Base-by-base conservation (phyloP, 495 filamentous ascomycete genomes). In the Hypomontagnella submonticulosa region DNA sequence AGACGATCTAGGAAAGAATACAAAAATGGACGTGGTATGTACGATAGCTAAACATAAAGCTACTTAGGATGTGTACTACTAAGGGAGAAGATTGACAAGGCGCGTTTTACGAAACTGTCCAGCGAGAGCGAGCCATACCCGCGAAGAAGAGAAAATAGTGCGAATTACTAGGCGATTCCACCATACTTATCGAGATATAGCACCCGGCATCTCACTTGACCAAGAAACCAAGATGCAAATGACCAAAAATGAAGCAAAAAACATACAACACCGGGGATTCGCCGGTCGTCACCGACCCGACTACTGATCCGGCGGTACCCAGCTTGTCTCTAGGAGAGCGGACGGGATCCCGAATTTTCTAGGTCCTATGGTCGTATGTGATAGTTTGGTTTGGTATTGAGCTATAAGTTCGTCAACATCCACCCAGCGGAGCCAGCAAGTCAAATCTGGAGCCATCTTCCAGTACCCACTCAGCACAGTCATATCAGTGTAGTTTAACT, bases 241-340 rank as follows among this genome's bases (percentile, higher is more conserved):
- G 34, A 23, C 4, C 1, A 13, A 16, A 36, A 38, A 52, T 37
- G n/a, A 2, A 37, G 20, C 36, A 11, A 53, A n/a, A 40, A 53
- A 53, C 49, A 19, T 79, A 77, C 77, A 76, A 76, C 77, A 79
- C 75, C 69, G 42, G 72, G 77, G 61, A 75, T 79, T 79, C 76
- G 73, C 77, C 71, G 74, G 72, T 81, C 71, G 74, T 80, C 79
- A 80, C 75, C 79, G 71, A 81, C 77, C 75, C 73, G 73, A 80
- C 73, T 79, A 79, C 79, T 79, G 69, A 63, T 79, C 75, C 62
- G 67, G 64, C 73, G 52, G 52, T 70, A 62, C 49, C 59, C 4
- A 46, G 64, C 54, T 71, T 71, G 47, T 71, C 67, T 69, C 67
- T 42, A 67, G 70, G 61, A 70, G 73, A 76, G 69, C 73, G 67